A percentile compares a stretch with the other conserved stretches of the same genome.
Conservation (phyloP, 257 asterid species). For the Scutellaria minor region DNA sequence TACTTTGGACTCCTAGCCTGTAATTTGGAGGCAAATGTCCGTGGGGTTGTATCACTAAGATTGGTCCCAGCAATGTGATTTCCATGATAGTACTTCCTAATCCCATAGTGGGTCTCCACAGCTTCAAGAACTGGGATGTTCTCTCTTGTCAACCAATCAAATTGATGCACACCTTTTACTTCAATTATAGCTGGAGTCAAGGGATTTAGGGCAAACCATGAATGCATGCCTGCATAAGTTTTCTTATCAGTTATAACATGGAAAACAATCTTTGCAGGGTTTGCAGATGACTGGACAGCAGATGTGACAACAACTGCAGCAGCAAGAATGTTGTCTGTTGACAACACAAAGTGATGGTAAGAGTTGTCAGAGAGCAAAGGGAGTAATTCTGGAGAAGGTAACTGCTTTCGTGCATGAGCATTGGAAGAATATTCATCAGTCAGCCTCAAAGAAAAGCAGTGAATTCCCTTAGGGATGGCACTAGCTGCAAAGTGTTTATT, state of each 20-base stretch:
- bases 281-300: slow-evolving; percentile 71
- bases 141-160: slow-evolving; percentile 97
- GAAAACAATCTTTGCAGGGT: slow-evolving; percentile 82
- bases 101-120: slow-evolving; percentile 79
- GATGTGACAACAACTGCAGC: slow-evolving; percentile 92
- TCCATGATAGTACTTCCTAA: slow-evolving; percentile 94
- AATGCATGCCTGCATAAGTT: slow-evolving; percentile 99
- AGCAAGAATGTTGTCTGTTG: slow-evolving; percentile 96
- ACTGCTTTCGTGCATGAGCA: slow-evolving; percentile 94
- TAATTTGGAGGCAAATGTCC: slow-evolving; percentile 88
- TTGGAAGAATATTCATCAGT: slow-evolving; percentile 98
- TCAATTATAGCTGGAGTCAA: slow-evolving; percentile 86
- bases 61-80: slow-evolving; percentile 88
- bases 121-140: slow-evolving; percentile 98
- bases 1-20: slow-evolving; percentile 97
- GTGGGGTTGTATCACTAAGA: slow-evolving; percentile 82
- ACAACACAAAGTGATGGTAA: slow-evolving; percentile 80
- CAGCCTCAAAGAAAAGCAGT: slow-evolving; percentile 80
- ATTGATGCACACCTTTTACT: slow-evolving; percentile 97
- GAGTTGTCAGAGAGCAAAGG: slow-evolving; percentile 92
- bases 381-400: slow-evolving; percentile 95
- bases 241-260: slow-evolving; percentile 99
- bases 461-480: slow-evolving; percentile 57
- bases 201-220: slow-evolving; percentile 96
- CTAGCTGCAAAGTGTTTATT: slow-evolving; percentile 82